Conservation (phyloP, 106 monocot genomes). For the Apostasia shenzhenica region DNA sequence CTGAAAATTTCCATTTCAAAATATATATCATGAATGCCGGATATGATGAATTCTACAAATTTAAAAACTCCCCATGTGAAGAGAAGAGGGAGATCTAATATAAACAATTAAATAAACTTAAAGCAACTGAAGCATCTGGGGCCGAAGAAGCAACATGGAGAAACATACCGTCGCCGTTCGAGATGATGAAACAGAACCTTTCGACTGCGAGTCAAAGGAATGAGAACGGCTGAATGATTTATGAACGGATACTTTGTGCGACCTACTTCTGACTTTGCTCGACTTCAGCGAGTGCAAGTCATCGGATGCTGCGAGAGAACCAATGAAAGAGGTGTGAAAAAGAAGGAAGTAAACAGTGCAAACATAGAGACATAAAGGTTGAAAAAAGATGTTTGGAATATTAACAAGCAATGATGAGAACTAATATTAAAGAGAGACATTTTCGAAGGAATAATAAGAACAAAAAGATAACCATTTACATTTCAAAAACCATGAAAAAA, state of each 20-base stretch:
- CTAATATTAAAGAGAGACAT: not conserved
- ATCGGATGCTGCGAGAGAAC: constrained; percentile 42
- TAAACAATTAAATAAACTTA: not conserved
- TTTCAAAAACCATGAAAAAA: too few relatives aligned
- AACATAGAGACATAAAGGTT: not conserved
- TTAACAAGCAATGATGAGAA: constrained; percentile 2
- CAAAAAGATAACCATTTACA: too few relatives aligned
- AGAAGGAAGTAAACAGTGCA: not conserved
- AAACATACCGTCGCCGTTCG: constrained; percentile 35
- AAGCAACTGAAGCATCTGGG: too few relatives aligned
- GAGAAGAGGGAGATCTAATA: not conserved
- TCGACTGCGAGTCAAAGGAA: constrained; percentile 51
- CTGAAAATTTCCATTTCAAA: constrained; percentile 22
- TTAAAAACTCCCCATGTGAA: too few relatives aligned
- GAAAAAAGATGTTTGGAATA: constrained; percentile 11
- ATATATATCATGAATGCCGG: not conserved
- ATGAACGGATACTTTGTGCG: constrained; percentile 28
- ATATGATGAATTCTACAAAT: not conserved
- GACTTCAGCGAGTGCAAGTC: constrained; percentile 41
- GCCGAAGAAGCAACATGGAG: too few relatives aligned
- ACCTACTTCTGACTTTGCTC: constrained; percentile 33
- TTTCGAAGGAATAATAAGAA: too few relatives aligned
- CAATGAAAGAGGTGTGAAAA: not conserved
- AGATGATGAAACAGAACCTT: constrained; percentile 40
- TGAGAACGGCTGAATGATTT: constrained; percentile 34